phyloP scores from a whole-genome alignment of 2,329 filamentous ascomycete species.

The Neophaeococcomyces mojaviensis region DNA sequence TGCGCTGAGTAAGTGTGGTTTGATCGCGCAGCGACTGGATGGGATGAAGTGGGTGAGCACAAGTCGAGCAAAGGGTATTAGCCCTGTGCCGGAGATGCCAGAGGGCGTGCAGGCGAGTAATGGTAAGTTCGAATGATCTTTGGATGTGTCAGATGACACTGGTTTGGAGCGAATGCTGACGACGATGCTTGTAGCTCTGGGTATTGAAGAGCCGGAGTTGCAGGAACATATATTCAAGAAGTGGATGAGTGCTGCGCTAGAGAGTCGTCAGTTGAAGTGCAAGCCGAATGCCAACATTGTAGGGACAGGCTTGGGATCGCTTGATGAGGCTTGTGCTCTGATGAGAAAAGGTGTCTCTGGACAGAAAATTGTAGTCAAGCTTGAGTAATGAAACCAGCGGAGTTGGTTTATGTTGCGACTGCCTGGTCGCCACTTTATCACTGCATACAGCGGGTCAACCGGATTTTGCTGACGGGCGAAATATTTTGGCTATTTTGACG shows the following conservation, averaged over 20 bases:
- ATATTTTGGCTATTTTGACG: too few species aligned
- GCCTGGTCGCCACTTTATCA: too few species aligned
- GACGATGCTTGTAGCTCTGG: background rate
- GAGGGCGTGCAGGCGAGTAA: slow-evolving; percentile 1
- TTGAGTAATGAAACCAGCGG: too few species aligned
- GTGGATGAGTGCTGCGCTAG: slow-evolving; percentile 3
- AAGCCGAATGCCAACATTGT: slow-evolving; percentile 1
- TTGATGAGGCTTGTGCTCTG: background rate
- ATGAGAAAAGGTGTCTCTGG: slow-evolving; percentile 3
- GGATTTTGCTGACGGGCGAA: too few species aligned
- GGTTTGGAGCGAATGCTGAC: background rate
- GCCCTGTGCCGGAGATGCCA: background rate
- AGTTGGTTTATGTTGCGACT: too few species aligned
- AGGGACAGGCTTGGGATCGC: background rate
- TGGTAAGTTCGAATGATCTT: background rate
- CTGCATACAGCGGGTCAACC: too few species aligned
- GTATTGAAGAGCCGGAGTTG: background rate
- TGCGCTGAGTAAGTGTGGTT: slow-evolving; percentile 8
- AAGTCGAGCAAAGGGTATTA: background rate
- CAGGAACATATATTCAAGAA: slow-evolving; percentile 2
- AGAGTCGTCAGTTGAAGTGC: slow-evolving; percentile 6
- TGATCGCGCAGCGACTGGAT: slow-evolving; percentile 13
- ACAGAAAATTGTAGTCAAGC: slow-evolving; percentile 3
- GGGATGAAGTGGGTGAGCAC: slow-evolving; percentile 3
- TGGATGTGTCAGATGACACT: background rate